Evolutionary conservation across 208 protist genomes (phyloP).

Genomic region (Naegleria gruberi): DNA sequence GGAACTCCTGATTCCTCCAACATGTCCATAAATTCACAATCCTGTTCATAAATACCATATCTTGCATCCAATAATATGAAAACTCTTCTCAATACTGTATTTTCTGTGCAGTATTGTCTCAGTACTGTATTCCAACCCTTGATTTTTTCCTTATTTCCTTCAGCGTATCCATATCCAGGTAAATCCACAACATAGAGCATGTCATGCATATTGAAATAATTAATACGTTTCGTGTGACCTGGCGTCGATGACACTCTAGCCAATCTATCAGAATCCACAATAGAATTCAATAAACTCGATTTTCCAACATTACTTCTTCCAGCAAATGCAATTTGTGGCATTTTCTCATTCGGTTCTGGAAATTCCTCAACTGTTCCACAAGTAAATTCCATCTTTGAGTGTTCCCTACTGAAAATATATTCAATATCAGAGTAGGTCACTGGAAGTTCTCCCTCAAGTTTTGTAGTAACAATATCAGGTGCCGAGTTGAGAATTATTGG

Average conservation of each 20-base stretch:
- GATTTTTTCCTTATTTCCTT: not conserved
- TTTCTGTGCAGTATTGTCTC: not conserved
- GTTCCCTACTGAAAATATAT: not conserved
- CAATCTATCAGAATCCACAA: not conserved
- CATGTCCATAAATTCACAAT: not conserved
- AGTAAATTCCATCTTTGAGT: not conserved
- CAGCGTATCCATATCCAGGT: constrained; percentile 22
- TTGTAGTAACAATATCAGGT: not conserved
- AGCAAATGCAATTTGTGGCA: constrained; percentile 14
- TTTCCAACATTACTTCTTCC: constrained; percentile 26
- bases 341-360: not conserved
- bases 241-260: not conserved
- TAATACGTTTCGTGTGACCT: constrained; percentile 6
- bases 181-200: constrained; percentile 4
- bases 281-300: not conserved
- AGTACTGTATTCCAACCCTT: not conserved
- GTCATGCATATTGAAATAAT: constrained; percentile 1
- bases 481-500: not conserved
- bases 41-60: not conserved
- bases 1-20: not conserved
- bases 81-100: not conserved
- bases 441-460: not conserved
- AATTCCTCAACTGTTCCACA: not conserved
- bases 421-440: not conserved
- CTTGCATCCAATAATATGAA: not conserved